Evolutionary conservation across 1,284 basidiomycete species (phyloP), one percentile per base, ranked within the genome.

Genomic region (Sporisorium sorghi): DNA sequence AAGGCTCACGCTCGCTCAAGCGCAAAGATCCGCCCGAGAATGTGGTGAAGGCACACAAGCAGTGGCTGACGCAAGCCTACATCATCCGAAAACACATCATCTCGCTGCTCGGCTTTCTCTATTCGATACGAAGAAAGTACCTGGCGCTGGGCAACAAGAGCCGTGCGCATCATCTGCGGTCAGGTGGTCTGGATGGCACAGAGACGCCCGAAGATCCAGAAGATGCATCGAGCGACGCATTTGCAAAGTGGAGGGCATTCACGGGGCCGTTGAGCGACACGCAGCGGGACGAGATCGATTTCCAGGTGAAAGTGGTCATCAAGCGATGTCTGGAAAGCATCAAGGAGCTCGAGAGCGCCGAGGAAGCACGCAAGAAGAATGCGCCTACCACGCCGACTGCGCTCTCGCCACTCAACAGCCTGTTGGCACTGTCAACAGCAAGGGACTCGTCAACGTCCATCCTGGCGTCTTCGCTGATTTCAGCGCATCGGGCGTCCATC

Each of bases 221-320:
- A 3, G 56, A 65, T 26, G 44, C 19, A 17, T 51, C 56, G 11
- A 52, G 62, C 17, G 60, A 64, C 1, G 65, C 71, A 0, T 81
- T 82, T 48, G 63, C 76, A 28, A 77, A 75, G 49, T 80, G 78
- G 78, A 78, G 72, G 43, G 51, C 88, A 14, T 89, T 89, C 59
- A 87, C 60, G 2, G 89, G 89, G 64, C 87, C 90, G 80, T 87
- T 96, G 15, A 90, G 89, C 24, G 93, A 95, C 78, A 89, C 91
- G 68, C 93, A 96, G 84, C 87, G 93, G 55, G 93, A 95, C 85
- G 92, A 94, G 85, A 91, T 96, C 66, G 94, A 96, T 86, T 87
- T 93, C 71, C 92, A 94, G 83, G 91, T 93, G 28, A 90, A 91
- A 68, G 88, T 93, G 63, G 90, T 94, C 54, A 87, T 96, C 61